These are phyloP conservation scores for Aspergillus alliaceus DNA, from an alignment of 2,329 filamentous ascomycete species.

Conservation along the genomic window DNA sequence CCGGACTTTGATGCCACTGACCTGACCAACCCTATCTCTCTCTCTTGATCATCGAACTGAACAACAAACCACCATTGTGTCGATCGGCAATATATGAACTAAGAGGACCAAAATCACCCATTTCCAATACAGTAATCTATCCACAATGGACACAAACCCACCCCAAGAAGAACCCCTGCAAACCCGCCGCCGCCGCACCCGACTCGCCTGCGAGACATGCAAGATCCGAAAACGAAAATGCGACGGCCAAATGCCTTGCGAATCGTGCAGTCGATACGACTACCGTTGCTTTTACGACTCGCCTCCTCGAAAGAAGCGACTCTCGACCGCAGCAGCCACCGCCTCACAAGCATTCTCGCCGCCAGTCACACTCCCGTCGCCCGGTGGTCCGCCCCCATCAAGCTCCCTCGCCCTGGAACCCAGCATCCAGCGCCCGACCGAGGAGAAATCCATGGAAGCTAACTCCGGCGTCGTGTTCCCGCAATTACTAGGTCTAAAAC, in stretches of 20 bases:
- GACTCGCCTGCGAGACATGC: conserved; percentile 12
- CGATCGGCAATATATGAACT: too few species aligned
- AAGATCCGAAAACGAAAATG: conserved; percentile 6
- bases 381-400: neutral
- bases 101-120: too few species aligned
- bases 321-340: neutral
- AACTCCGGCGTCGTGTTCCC: neutral
- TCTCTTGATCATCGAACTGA: too few species aligned
- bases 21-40: neutral
- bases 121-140: too few species aligned
- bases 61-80: too few species aligned
- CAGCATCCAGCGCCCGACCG: neutral
- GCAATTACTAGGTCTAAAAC: neutral
- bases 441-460: neutral
- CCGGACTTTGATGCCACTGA: neutral
- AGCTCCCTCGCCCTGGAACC: neutral
- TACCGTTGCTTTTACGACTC: neutral
- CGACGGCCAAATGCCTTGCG: conserved; percentile 6
- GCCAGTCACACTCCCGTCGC: neutral
- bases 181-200: neutral
- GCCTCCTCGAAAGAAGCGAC: neutral
- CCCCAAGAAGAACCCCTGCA: neutral
- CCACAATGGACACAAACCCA: neutral
- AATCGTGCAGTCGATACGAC: neutral
- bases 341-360: neutral